These are phyloP conservation scores for Clathrospora elynae DNA, from an alignment of 2,329 filamentous ascomycete species.

Conservation along the genomic window DNA sequence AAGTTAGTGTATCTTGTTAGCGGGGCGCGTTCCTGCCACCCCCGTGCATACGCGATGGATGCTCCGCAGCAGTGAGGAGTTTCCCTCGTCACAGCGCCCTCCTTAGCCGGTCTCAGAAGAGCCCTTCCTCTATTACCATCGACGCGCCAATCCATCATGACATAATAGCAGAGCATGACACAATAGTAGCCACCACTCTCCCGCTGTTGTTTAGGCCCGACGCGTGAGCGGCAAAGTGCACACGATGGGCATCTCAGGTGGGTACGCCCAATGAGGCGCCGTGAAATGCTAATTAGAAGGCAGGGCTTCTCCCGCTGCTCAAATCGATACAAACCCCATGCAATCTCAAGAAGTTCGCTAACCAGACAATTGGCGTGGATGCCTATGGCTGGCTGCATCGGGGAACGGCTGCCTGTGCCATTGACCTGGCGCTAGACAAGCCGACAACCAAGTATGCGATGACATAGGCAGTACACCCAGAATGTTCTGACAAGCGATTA, in stretches of 20 bases:
- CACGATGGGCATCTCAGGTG: slow-evolving; percentile 51
- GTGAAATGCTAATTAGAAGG: slow-evolving; percentile 22
- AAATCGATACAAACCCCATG: slow-evolving; percentile 95
- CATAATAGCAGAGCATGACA: slow-evolving; percentile 30
- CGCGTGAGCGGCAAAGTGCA: slow-evolving; percentile 34
- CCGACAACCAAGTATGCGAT: slow-evolving; percentile 78
- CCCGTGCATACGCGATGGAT: slow-evolving; percentile 24
- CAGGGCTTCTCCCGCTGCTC: slow-evolving; percentile 85
- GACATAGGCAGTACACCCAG: background rate
- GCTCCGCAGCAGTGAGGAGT: slow-evolving; percentile 24
- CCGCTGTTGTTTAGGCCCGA: slow-evolving; percentile 32
- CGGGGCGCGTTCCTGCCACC: slow-evolving; percentile 28
- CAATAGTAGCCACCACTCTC: slow-evolving; percentile 18
- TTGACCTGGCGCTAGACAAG: slow-evolving; percentile 86
- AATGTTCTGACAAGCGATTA: slow-evolving; percentile 47
- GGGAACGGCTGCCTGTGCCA: slow-evolving; percentile 85
- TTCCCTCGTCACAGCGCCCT: slow-evolving; percentile 11
- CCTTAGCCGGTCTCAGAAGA: slow-evolving; percentile 6
- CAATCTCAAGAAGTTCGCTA: slow-evolving; percentile 82
- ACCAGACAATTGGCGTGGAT: slow-evolving; percentile 91
- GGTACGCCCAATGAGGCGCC: slow-evolving; percentile 27
- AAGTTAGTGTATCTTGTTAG: slow-evolving; percentile 16
- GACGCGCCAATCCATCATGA: slow-evolving; percentile 20
- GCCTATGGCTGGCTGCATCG: slow-evolving; percentile 98
- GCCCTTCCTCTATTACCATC: slow-evolving; percentile 4